A percentile compares a stretch with the other conserved stretches of the same genome.
Conservation (phyloP, 2,329 filamentous ascomycete genomes). For the Fusarium sarcochroum region DNA sequence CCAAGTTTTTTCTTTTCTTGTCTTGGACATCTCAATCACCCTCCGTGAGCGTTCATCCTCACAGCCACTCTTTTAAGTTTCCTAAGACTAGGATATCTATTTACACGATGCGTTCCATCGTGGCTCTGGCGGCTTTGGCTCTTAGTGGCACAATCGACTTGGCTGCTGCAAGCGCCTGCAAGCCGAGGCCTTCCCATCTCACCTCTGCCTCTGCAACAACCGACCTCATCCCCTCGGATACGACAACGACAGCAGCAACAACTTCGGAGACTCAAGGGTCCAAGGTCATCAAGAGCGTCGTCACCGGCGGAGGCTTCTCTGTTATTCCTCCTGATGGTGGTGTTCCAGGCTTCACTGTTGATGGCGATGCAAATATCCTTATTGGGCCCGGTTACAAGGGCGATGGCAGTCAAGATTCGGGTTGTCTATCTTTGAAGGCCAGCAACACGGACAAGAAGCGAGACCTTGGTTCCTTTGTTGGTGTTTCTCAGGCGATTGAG, state of each 20-base stretch:
- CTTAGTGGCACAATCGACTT: not conserved
- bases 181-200: not conserved
- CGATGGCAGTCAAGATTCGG: slow-evolving; percentile 1
- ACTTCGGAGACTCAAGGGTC: not conserved
- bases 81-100: no score
- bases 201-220: not conserved
- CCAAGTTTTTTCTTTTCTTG: not conserved
- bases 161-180: slow-evolving; percentile 1
- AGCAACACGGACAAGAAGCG: slow-evolving; percentile 6
- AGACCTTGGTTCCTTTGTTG: not conserved
- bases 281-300: slow-evolving; percentile 1
- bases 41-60: slow-evolving; percentile 10
- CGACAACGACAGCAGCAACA: not conserved
- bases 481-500: slow-evolving; percentile 14
- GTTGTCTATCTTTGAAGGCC: slow-evolving; percentile 6
- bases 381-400: slow-evolving; percentile 16
- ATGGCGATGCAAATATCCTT: slow-evolving; percentile 2
- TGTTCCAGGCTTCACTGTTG: slow-evolving; percentile 1
- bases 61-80: slow-evolving; percentile 17
- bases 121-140: not conserved
- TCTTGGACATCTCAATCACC: not conserved
- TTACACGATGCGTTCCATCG: not conserved
- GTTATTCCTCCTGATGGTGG: not conserved
- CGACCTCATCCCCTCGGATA: not conserved
- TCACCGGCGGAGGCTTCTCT: slow-evolving; percentile 6